These are phyloP conservation scores for Oryza coarctata DNA, from an alignment of 176 grass and related monocot species.

Conservation along the genomic window DNA sequence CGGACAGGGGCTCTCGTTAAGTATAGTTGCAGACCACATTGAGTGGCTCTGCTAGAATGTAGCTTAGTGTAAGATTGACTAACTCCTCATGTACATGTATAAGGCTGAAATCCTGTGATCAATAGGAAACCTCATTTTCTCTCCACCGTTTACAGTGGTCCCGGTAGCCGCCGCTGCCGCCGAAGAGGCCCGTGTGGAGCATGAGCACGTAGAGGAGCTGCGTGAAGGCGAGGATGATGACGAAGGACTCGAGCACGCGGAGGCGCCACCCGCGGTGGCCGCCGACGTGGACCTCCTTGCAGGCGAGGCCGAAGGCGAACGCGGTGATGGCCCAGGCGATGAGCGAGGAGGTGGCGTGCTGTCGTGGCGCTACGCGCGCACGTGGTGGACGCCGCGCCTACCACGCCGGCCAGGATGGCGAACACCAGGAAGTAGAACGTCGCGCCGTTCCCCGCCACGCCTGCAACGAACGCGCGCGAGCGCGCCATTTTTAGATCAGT, in stretches of 20 bases:
- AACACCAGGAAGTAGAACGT: constrained; percentile 85
- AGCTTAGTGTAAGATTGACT: no score
- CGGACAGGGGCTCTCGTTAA: no score
- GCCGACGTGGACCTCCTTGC: constrained; percentile 76
- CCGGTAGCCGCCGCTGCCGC: constrained; percentile 53
- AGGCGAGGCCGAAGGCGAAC: constrained; percentile 67
- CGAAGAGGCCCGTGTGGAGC: constrained; percentile 68
- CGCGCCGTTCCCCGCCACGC: constrained; percentile 66
- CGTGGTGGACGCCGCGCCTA: constrained; percentile 67
- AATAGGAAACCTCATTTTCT: no score
- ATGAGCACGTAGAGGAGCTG: constrained; percentile 84
- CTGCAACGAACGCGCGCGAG: not conserved
- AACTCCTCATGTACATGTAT: no score
- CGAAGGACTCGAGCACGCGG: constrained; percentile 65
- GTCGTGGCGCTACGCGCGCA: constrained; percentile 57
- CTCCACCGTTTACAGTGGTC: no score
- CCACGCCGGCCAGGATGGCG: constrained; percentile 67
- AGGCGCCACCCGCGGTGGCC: constrained; percentile 65
- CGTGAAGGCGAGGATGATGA: constrained; percentile 79
- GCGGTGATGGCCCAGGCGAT: constrained; percentile 75
- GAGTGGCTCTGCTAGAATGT: no score
- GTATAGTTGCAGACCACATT: no score
- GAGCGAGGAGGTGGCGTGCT: constrained; percentile 44
- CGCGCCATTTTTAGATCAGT: not conserved
- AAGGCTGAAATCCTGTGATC: no score